A percentile compares a stretch with the other conserved stretches of the same genome.
Evolutionary conservation across 768 basidiomycete genomes (phyloP).

Genomic region (Rhodotorula diobovata): DNA sequence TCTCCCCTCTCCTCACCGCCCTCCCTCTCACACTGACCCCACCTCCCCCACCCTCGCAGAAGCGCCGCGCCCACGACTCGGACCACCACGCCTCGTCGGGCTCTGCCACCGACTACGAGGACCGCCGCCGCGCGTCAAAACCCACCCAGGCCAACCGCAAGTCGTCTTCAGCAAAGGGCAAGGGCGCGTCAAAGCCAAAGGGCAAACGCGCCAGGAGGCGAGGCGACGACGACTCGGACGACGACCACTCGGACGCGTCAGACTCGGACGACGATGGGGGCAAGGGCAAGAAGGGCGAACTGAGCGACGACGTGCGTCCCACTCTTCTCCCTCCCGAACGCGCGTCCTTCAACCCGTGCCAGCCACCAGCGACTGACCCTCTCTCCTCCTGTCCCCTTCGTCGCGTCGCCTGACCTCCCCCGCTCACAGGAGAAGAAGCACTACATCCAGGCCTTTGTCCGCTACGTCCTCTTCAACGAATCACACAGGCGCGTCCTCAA

Average conservation of each 20-base stretch:
- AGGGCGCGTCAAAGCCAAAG: not conserved
- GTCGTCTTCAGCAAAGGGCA: not conserved
- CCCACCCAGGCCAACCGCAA: not conserved
- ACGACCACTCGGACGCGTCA: not conserved
- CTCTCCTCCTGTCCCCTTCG: not conserved
- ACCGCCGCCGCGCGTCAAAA: not conserved
- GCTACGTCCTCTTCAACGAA: constrained; percentile 76
- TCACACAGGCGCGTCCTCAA: constrained; percentile 62
- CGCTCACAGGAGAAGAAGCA: constrained; percentile 58
- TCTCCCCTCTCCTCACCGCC: not conserved
- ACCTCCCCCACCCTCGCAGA: not conserved
- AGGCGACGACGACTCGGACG: not conserved
- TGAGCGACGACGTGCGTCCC: constrained; percentile 23
- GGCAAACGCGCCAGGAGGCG: not conserved
- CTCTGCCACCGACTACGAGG: constrained; percentile 24
- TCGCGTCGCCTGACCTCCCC: too few relatives aligned
- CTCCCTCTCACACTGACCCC: not conserved
- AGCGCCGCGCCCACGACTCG: constrained; percentile 9
- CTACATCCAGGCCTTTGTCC: constrained; percentile 67
- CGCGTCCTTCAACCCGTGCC: too few relatives aligned
- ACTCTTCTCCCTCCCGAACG: too few relatives aligned
- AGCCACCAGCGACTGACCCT: not conserved
- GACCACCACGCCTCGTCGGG: constrained; percentile 1
- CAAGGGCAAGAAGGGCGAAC: constrained; percentile 13
- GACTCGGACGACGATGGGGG: not conserved